phyloP scores from a whole-genome alignment of 1,284 basidiomycete genomes.

The Ceratobasidium sp. region DNA sequence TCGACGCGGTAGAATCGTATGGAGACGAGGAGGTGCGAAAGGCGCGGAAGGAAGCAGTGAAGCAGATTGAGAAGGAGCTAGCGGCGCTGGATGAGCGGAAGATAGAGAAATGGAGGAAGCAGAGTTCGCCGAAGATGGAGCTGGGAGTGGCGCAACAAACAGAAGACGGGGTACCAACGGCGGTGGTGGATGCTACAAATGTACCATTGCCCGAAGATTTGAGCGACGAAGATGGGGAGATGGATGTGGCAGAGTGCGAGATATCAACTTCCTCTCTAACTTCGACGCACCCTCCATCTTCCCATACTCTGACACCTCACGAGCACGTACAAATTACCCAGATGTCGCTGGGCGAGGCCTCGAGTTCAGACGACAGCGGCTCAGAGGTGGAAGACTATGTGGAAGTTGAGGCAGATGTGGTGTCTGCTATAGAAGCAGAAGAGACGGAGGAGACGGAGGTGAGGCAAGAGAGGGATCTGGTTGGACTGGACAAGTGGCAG shows the following conservation, averaged over 20 bases:
- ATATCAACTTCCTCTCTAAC: background rate
- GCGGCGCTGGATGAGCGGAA: constrained; percentile 64
- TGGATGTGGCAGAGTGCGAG: background rate
- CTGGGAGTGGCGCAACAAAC: background rate
- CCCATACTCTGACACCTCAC: background rate
- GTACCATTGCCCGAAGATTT: background rate
- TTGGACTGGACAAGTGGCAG: constrained; percentile 16
- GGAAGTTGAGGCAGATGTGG: constrained; percentile 2
- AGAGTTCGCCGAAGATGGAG: constrained; percentile 6
- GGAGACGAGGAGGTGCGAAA: constrained; percentile 70
- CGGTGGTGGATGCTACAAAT: background rate
- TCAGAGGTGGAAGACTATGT: background rate
- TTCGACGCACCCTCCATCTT: background rate
- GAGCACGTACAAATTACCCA: background rate
- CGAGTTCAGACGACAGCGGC: constrained; percentile 12
- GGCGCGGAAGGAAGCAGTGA: constrained; percentile 71
- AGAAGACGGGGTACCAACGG: too few relatives aligned
- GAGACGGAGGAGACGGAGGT: background rate
- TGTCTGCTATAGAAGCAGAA: background rate
- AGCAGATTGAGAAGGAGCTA: constrained; percentile 72
- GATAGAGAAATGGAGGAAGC: constrained; percentile 56
- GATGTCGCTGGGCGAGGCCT: background rate
- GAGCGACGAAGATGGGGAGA: background rate
- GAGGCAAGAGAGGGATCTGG: background rate
- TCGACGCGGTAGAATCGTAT: constrained; percentile 76